Conservation (phyloP, 164 flowering plant genomes). For the Aristolochia contorta region DNA sequence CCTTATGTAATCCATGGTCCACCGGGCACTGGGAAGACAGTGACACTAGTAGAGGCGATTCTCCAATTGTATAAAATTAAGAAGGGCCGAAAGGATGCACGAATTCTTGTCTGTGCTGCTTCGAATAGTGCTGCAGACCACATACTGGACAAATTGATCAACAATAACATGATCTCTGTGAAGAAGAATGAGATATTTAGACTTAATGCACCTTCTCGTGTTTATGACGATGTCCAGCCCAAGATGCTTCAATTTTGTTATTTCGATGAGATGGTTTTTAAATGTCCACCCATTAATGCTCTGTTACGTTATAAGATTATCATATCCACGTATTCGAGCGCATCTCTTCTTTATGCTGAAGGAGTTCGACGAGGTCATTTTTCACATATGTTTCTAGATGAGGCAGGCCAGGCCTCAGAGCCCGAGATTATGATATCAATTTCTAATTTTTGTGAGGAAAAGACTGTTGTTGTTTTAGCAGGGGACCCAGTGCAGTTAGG, state of each 20-base stretch:
- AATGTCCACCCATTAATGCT: slow-evolving; percentile 48
- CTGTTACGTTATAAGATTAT: slow-evolving; percentile 49
- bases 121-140: slow-evolving; percentile 94
- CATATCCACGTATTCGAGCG: slow-evolving; percentile 81
- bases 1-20: slow-evolving; percentile 95
- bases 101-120: slow-evolving; percentile 81
- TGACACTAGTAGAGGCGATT: slow-evolving; percentile 77
- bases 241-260: slow-evolving; percentile 45
- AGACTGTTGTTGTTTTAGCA: slow-evolving; percentile 79
- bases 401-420: slow-evolving; percentile 98
- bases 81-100: slow-evolving; percentile 13
- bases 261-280: slow-evolving; percentile 45
- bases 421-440: slow-evolving; percentile 88
- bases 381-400: slow-evolving; percentile 86
- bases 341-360: slow-evolving; percentile 58
- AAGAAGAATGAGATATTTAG: slow-evolving; percentile 50
- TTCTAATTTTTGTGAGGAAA: slow-evolving; percentile 36
- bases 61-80: slow-evolving; percentile 50
- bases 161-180: slow-evolving; percentile 23
- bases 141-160: slow-evolving; percentile 47
- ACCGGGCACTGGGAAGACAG: slow-evolving; percentile 94
- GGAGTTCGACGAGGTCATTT: slow-evolving; percentile 62
- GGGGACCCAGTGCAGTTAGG: slow-evolving; percentile 96
- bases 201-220: slow-evolving; percentile 67
- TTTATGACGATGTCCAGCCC: slow-evolving; percentile 53